These are phyloP conservation scores for Xenoacremonium recifei DNA, from an alignment of 2,329 filamentous ascomycete genomes.

Conservation along the genomic window DNA sequence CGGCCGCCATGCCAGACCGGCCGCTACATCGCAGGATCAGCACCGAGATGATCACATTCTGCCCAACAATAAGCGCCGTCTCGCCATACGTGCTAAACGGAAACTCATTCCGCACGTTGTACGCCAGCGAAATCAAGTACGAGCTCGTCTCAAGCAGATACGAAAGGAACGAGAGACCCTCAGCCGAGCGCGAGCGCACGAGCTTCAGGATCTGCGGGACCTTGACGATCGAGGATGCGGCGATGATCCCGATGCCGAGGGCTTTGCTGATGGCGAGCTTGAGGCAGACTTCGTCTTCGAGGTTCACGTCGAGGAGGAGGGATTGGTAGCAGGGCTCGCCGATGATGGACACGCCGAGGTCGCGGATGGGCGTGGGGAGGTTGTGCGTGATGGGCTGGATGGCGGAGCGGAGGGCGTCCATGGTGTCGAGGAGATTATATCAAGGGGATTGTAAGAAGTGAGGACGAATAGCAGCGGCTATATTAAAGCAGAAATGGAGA, in stretches of 20 bases:
- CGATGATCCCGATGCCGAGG: constrained; percentile 90
- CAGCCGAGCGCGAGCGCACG: constrained; percentile 72
- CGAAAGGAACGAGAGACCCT: constrained; percentile 83
- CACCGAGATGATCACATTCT: constrained; percentile 87
- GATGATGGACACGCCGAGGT: constrained; percentile 76
- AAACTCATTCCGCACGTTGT: constrained; percentile 87
- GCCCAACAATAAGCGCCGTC: constrained; percentile 84
- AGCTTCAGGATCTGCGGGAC: constrained; percentile 96
- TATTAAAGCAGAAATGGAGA: constrained; percentile 2
- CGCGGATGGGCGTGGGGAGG: constrained; percentile 71
- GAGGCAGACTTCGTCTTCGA: constrained; percentile 73
- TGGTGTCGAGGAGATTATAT: constrained; percentile 29
- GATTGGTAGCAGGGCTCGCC: constrained; percentile 82
- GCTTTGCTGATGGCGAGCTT: constrained; percentile 90
- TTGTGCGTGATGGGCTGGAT: constrained; percentile 70
- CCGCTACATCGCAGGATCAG: constrained; percentile 84
- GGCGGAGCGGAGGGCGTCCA: constrained; percentile 61
- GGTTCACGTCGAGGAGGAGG: constrained; percentile 81
- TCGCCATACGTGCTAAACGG: constrained; percentile 98
- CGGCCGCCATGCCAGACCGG: constrained; percentile 63
- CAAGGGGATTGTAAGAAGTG: neutral
- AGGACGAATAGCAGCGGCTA: neutral
- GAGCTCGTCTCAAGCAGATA: constrained; percentile 89
- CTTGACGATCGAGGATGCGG: constrained; percentile 87
- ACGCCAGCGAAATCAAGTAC: constrained; percentile 86